phyloP scores from a whole-genome alignment of 2,329 filamentous ascomycete species.

The Aspergillus tamarii region DNA sequence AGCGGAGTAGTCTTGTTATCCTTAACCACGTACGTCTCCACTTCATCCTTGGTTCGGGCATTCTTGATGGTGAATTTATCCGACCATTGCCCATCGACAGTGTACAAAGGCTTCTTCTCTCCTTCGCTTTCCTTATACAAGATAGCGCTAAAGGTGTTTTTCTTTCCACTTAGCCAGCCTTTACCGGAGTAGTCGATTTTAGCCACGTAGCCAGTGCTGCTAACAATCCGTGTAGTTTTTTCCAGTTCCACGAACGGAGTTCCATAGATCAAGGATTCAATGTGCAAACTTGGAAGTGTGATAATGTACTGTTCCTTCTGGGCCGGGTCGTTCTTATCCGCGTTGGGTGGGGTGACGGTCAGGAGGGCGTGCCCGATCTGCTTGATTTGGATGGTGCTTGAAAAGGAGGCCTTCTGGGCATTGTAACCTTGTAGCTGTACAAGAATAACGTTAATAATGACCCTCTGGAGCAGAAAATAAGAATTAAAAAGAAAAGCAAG shows the following conservation, averaged over 20 bases:
- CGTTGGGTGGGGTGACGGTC: slow-evolving; percentile 64
- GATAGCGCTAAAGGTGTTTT: slow-evolving; percentile 81
- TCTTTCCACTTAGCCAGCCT: slow-evolving; percentile 94
- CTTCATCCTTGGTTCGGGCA: slow-evolving; percentile 54
- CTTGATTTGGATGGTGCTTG: slow-evolving; percentile 90
- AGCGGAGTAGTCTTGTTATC: slow-evolving; percentile 67
- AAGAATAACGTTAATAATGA: slow-evolving; percentile 2
- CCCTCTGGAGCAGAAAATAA: neutral
- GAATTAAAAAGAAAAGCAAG: neutral
- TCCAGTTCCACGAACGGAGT: slow-evolving; percentile 88
- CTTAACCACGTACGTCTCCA: slow-evolving; percentile 66
- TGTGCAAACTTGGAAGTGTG: slow-evolving; percentile 86
- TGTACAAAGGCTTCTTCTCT: slow-evolving; percentile 72
- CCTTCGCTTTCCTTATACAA: slow-evolving; percentile 70
- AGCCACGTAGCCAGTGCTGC: slow-evolving; percentile 81
- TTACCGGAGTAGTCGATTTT: slow-evolving; percentile 93
- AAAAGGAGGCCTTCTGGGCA: slow-evolving; percentile 93
- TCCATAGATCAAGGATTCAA: slow-evolving; percentile 80
- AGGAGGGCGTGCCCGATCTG: slow-evolving; percentile 88
- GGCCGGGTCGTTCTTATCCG: slow-evolving; percentile 45
- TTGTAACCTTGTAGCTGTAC: slow-evolving; percentile 76
- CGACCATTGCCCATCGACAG: slow-evolving; percentile 88
- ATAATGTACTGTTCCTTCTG: slow-evolving; percentile 77
- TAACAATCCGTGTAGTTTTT: slow-evolving; percentile 79
- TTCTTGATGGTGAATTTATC: slow-evolving; percentile 78